These are phyloP conservation scores for Populus hybrid DNA, from an alignment of 441 rosid species.

Conservation along the genomic window DNA sequence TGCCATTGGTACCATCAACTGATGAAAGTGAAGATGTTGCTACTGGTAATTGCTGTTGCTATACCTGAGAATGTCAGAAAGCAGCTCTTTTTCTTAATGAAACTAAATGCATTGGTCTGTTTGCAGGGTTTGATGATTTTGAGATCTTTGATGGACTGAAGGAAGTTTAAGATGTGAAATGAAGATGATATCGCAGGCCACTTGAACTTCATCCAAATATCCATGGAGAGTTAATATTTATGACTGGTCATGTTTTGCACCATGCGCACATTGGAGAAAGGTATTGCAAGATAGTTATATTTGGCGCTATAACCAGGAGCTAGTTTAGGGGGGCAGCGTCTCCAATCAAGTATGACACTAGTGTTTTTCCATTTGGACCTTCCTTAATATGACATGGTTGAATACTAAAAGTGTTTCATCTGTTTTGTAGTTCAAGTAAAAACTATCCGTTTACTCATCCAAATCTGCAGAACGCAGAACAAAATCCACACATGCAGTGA, in stretches of 20 bases:
- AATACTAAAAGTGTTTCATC: background rate
- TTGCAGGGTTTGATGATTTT: conserved; percentile 74
- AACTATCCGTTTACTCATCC: background rate
- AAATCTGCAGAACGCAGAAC: no score
- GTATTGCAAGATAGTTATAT: background rate
- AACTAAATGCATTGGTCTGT: conserved; percentile 7
- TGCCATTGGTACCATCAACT: conserved; percentile 35
- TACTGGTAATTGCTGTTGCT: conserved; percentile 44
- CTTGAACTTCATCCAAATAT: background rate
- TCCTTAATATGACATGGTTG: background rate
- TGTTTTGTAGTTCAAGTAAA: background rate
- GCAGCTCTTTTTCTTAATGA: background rate
- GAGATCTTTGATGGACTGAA: conserved; percentile 61
- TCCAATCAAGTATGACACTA: background rate
- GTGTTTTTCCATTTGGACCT: background rate
- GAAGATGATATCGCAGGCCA: conserved; percentile 23
- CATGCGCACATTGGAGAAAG: background rate
- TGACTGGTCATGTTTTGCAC: background rate
- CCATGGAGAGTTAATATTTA: background rate
- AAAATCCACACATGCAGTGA: no score
- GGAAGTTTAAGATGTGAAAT: conserved; percentile 35
- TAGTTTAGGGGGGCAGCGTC: no score
- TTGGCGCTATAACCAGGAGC: conserved; percentile 1
- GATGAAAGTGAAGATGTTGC: conserved; percentile 63
- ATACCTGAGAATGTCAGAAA: background rate